These are phyloP conservation scores for Colletotrichum gigasporum DNA, from an alignment of 2,329 filamentous ascomycete genomes.

Conservation along the genomic window DNA sequence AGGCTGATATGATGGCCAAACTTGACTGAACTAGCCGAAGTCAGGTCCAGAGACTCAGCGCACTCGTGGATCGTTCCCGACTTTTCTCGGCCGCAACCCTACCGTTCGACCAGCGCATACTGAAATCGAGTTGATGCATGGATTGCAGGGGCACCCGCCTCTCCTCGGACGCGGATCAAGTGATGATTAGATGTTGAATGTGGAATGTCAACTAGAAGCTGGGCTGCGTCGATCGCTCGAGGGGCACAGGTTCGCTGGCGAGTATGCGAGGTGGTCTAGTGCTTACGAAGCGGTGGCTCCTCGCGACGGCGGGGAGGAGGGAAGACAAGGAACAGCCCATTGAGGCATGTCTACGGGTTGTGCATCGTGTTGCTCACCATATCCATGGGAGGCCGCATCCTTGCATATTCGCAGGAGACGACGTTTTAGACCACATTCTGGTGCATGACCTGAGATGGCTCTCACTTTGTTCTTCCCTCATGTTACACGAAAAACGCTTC, in stretches of 20 bases:
- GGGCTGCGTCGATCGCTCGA: slow-evolving; percentile 26
- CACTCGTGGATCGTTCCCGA: slow-evolving; percentile 31
- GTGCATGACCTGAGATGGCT: slow-evolving; percentile 61
- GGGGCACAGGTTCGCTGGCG: slow-evolving; percentile 38
- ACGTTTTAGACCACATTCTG: slow-evolving; percentile 59
- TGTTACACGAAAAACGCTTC: slow-evolving; percentile 24
- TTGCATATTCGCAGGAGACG: slow-evolving; percentile 48
- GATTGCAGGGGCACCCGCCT: slow-evolving; percentile 17
- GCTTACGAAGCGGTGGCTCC: background rate
- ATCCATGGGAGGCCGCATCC: slow-evolving; percentile 39
- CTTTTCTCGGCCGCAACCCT: slow-evolving; percentile 23
- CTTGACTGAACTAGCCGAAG: slow-evolving; percentile 77
- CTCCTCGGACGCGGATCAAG: slow-evolving; percentile 15
- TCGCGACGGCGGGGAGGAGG: background rate
- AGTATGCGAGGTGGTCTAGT: slow-evolving; percentile 23
- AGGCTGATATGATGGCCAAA: slow-evolving; percentile 97
- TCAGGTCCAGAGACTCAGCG: slow-evolving; percentile 40
- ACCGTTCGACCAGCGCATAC: slow-evolving; percentile 37
- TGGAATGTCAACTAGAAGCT: slow-evolving; percentile 35
- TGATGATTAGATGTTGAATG: slow-evolving; percentile 31
- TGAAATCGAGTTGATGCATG: slow-evolving; percentile 41
- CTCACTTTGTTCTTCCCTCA: slow-evolving; percentile 48
- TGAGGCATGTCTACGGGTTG: slow-evolving; percentile 12
- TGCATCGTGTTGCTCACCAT: slow-evolving; percentile 13
- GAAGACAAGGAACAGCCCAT: slow-evolving; percentile 1